Percentiles rank a stretch among this genome's conserved stretches.
Conservation (phyloP, 2,329 filamentous ascomycete species). For the Beauveria scarabaeidicola region DNA sequence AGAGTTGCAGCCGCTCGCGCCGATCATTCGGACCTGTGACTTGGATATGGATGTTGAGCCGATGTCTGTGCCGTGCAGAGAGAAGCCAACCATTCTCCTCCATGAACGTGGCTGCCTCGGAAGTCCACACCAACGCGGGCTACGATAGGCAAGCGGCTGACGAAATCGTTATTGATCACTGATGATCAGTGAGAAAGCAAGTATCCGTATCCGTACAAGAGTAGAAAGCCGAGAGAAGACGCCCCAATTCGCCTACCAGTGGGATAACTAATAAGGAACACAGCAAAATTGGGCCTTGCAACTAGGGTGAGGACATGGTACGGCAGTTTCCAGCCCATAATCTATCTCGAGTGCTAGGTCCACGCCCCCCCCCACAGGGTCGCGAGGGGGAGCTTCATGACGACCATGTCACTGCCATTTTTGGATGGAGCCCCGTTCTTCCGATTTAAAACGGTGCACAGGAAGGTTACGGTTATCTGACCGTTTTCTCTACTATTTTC, state of each 20-base stretch:
- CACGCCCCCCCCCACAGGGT: conserved; percentile 9
- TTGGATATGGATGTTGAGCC: conserved; percentile 6
- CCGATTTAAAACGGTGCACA: too few relatives aligned
- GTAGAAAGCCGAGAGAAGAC: not conserved
- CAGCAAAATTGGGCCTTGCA: conserved; percentile 1
- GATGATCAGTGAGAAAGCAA: not conserved
- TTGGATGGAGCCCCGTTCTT: too few relatives aligned
- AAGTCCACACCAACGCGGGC: not conserved
- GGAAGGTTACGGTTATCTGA: too few relatives aligned
- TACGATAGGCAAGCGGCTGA: not conserved
- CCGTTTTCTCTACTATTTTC: too few relatives aligned
- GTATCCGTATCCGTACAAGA: not conserved
- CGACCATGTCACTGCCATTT: too few relatives aligned
- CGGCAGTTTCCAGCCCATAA: conserved; percentile 3
- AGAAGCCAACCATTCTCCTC: not conserved
- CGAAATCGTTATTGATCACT: not conserved
- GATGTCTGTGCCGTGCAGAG: conserved; percentile 1
- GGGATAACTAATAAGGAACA: not conserved
- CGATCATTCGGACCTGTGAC: conserved; percentile 5
- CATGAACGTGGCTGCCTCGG: conserved; percentile 1
- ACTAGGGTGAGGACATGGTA: not conserved
- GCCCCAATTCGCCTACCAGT: not conserved
- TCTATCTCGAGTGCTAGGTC: conserved; percentile 2
- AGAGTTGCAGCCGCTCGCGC: not conserved
- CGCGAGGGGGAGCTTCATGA: conserved; percentile 3